phyloP scores from a whole-genome alignment of 2,329 filamentous ascomycete species.

The Didymella arachidicola region DNA sequence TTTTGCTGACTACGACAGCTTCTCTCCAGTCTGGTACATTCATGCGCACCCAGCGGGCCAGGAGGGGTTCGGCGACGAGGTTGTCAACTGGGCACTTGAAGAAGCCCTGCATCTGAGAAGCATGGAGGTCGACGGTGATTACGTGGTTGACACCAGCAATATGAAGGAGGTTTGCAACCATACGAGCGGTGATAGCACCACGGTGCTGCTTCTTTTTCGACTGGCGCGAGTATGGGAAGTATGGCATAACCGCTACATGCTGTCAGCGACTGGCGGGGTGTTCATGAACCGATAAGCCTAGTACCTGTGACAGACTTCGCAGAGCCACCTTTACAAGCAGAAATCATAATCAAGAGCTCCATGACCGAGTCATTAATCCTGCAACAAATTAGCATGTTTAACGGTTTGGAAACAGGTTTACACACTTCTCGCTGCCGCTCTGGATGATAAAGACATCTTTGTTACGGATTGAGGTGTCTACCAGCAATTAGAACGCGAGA shows the following conservation, averaged over 20 bases:
- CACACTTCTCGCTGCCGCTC: constrained; percentile 82
- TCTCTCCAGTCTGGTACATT: constrained; percentile 89
- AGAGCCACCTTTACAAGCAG: constrained; percentile 96
- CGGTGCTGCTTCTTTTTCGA: constrained; percentile 99
- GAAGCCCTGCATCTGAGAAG: constrained; percentile 97
- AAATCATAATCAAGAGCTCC: constrained; percentile 99
- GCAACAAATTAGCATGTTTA: constrained; percentile 38
- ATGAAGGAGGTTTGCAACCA: constrained; percentile 93
- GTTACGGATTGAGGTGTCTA: constrained; percentile 78
- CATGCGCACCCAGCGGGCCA: constrained; percentile 92
- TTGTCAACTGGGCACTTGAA: constrained; percentile 98
- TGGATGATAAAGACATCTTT: constrained; percentile 99
- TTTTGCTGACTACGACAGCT: constrained; percentile 97
- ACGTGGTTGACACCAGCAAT: constrained; percentile 97
- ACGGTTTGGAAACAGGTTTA: constrained; percentile 16
- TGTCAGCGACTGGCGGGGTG: constrained; percentile 25
- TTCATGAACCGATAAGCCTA: constrained; percentile 39
- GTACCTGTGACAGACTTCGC: constrained; percentile 95
- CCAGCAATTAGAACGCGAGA: constrained; percentile 27
- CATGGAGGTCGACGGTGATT: constrained; percentile 94
- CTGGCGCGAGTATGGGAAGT: constrained; percentile 99
- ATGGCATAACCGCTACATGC: constrained; percentile 78
- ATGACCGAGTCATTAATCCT: constrained; percentile 98
- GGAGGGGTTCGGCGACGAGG: constrained; percentile 91
- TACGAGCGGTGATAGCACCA: constrained; percentile 93